Percentiles rank a stretch among this genome's conserved stretches.
Conservation (phyloP, 2,329 filamentous ascomycete genomes). For the Catunica adiposa region DNA sequence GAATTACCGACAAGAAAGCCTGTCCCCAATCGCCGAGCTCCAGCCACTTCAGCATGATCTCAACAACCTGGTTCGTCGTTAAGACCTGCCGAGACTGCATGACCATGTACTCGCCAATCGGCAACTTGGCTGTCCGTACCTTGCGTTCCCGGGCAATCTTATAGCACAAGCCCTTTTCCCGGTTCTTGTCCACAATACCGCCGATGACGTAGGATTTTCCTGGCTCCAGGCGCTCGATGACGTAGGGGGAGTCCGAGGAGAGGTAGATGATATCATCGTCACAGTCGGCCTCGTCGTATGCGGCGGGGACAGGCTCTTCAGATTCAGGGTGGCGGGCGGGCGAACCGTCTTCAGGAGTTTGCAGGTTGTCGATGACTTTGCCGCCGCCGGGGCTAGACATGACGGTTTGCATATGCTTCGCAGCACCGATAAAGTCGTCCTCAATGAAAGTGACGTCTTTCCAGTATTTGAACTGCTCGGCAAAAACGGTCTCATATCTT, state of each 20-base stretch:
- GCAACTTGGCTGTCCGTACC: conserved; percentile 75
- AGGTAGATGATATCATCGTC: conserved; percentile 56
- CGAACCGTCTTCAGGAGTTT: conserved; percentile 20
- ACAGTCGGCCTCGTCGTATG: conserved; percentile 22
- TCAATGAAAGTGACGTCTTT: conserved; percentile 58
- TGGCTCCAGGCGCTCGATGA: conserved; percentile 65
- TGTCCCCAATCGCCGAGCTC: conserved; percentile 81
- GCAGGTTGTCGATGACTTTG: conserved; percentile 41
- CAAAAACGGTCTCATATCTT: conserved; percentile 62
- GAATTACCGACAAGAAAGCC: conserved; percentile 77
- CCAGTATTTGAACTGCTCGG: conserved; percentile 60
- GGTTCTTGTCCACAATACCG: conserved; percentile 87
- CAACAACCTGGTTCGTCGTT: conserved; percentile 87
- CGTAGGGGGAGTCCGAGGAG: conserved; percentile 78
- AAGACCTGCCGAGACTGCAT: conserved; percentile 78
- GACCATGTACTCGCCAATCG: conserved; percentile 87
- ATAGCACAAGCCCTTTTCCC: conserved; percentile 90
- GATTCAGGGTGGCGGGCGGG: conserved; percentile 13
- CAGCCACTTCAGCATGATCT: conserved; percentile 91
- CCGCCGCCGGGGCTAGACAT: conserved; percentile 47
- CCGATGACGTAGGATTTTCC: conserved; percentile 87
- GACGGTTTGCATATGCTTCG: conserved; percentile 44
- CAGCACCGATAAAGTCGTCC: conserved; percentile 56
- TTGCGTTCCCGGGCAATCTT: conserved; percentile 57
- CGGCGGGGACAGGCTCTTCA: conserved; percentile 21